phyloP scores from a whole-genome alignment of 2,329 filamentous ascomycete species.

The Trichoderma simmonsii region DNA sequence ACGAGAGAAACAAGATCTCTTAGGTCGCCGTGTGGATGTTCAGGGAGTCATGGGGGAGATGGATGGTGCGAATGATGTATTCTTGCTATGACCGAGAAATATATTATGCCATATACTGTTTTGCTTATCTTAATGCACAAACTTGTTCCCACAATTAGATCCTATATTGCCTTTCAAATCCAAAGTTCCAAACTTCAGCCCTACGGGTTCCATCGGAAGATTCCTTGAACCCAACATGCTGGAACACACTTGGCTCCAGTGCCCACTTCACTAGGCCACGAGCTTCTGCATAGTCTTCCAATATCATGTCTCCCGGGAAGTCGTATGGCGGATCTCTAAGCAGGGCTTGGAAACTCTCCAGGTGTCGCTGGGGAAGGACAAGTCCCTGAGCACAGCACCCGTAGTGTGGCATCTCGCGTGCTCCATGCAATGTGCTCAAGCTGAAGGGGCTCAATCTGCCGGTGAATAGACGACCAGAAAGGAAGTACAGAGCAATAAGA shows the following conservation, averaged over 20 bases:
- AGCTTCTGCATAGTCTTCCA: conserved; percentile 34
- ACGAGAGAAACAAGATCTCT: background rate
- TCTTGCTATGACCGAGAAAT: background rate
- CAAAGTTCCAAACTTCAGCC: conserved; percentile 38
- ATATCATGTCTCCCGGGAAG: conserved; percentile 35
- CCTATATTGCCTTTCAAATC: conserved; percentile 28
- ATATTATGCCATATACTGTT: background rate
- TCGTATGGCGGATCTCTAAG: conserved; percentile 32
- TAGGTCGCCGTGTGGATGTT: background rate
- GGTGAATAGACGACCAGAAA: conserved; percentile 29
- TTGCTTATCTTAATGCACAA: background rate
- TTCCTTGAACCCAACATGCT: conserved; percentile 35
- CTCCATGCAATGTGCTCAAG: conserved; percentile 18
- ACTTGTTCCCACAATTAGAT: background rate
- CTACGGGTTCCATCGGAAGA: conserved; percentile 29
- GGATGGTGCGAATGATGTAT: background rate
- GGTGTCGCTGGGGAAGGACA: conserved; percentile 33
- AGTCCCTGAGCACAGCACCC: conserved; percentile 40
- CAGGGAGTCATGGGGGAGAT: background rate
- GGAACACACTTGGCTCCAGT: conserved; percentile 36
- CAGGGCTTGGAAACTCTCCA: conserved; percentile 28
- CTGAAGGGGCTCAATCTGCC: conserved; percentile 26
- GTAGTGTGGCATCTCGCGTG: conserved; percentile 37
- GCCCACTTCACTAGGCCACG: conserved; percentile 34
- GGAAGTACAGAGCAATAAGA: conserved; percentile 31